These are phyloP conservation scores for Calamus simplicifolius DNA, from an alignment of 176 grass and related monocot species.

Conservation along the genomic window DNA sequence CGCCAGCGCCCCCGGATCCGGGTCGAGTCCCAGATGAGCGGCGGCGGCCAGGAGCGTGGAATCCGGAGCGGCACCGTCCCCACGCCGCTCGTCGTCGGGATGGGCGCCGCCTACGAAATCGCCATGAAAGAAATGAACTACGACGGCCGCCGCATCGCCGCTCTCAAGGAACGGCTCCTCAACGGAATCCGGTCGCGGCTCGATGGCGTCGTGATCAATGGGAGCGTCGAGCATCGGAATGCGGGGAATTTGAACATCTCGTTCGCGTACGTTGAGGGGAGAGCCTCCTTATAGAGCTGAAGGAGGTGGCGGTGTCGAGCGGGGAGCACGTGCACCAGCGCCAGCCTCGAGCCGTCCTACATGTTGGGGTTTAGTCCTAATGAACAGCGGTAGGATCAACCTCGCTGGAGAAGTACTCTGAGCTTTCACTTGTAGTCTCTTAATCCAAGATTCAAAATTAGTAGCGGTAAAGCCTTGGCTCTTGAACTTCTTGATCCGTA, in stretches of 20 bases:
- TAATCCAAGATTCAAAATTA: too few species aligned
- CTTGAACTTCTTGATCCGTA: too few species aligned
- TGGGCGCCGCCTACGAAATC: slow-evolving; percentile 7
- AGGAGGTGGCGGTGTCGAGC: slow-evolving; percentile 15
- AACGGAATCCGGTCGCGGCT: background rate
- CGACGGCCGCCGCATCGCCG: slow-evolving; percentile 1
- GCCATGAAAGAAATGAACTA: slow-evolving; percentile 2
- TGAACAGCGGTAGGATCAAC: too few species aligned
- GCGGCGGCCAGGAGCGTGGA: slow-evolving; percentile 11
- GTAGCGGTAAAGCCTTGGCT: too few species aligned
- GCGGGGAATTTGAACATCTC: slow-evolving; percentile 9
- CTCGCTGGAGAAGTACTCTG: too few species aligned
- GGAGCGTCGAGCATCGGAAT: slow-evolving; percentile 4
- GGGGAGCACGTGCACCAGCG: slow-evolving; percentile 14
- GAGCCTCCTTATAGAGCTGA: slow-evolving; percentile 13
- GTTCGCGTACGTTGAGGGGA: slow-evolving; percentile 16
- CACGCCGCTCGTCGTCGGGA: background rate
- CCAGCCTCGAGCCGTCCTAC: slow-evolving; percentile 19
- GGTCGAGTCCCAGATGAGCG: slow-evolving; percentile 6
- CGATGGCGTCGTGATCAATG: slow-evolving; percentile 5
- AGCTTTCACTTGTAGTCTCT: too few species aligned
- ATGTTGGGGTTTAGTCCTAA: too few species aligned
- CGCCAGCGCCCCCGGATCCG: slow-evolving; percentile 5
- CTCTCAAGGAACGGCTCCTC: background rate
- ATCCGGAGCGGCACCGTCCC: slow-evolving; percentile 8